phyloP scores from a whole-genome alignment of 352 stramenopile species.

The Globisporangium barbulae region DNA sequence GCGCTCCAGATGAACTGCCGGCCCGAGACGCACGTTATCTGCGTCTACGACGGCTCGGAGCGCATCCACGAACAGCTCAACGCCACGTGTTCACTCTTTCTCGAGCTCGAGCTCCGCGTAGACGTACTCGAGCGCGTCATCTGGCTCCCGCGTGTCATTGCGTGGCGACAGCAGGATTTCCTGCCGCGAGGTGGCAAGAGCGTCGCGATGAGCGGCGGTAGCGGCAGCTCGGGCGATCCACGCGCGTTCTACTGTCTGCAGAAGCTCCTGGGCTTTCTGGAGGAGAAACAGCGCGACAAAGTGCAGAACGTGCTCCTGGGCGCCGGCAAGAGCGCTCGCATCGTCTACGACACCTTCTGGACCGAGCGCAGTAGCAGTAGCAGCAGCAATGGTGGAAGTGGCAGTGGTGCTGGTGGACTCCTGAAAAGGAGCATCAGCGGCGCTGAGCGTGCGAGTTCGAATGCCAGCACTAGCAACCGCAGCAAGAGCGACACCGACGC shows the following conservation, averaged over 20 bases:
- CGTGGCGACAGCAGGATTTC: conserved; percentile 51
- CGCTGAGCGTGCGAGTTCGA: background rate
- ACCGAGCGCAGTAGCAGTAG: conserved; percentile 27
- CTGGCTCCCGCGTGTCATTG: conserved; percentile 52
- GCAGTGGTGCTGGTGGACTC: background rate
- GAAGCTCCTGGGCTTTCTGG: conserved; percentile 56
- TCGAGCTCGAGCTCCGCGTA: conserved; percentile 39
- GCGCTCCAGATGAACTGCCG: conserved; percentile 77
- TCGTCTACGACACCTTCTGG: conserved; percentile 65
- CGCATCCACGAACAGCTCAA: conserved; percentile 80
- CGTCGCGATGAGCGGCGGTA: conserved; percentile 2
- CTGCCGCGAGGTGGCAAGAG: conserved; percentile 17
- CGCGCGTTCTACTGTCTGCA: conserved; percentile 66
- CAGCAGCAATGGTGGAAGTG: background rate
- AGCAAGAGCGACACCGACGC: background rate
- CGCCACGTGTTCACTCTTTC: conserved; percentile 37
- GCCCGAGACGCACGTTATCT: conserved; percentile 39
- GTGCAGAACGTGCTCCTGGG: conserved; percentile 60
- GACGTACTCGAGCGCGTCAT: conserved; percentile 37
- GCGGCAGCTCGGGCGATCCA: conserved; percentile 25
- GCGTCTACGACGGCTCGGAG: conserved; percentile 55
- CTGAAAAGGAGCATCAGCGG: background rate
- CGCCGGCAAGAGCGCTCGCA: conserved; percentile 46
- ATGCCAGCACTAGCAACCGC: background rate
- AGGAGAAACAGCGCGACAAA: conserved; percentile 43